Conservation (phyloP, 129 eudicot species). For the Ambrosia trifida region DNA sequence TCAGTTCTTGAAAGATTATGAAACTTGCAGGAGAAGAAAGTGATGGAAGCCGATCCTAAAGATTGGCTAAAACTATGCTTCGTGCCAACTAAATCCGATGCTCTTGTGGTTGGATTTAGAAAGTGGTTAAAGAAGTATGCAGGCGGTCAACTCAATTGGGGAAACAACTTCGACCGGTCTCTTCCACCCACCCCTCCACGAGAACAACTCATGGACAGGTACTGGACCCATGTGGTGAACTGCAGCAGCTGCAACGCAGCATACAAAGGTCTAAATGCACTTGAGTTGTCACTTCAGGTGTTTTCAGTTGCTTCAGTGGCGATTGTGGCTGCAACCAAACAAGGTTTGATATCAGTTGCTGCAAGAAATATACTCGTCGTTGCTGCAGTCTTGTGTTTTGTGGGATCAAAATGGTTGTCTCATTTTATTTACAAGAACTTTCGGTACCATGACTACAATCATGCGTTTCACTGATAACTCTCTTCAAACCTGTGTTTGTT, state of each 20-base stretch:
- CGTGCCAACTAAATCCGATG: conserved; percentile 85
- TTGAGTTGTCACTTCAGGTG: conserved; percentile 56
- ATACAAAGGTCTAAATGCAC: conserved; percentile 51
- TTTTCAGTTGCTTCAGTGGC: conserved; percentile 57
- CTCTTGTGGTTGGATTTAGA: conserved; percentile 63
- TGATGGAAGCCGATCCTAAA: conserved; percentile 51
- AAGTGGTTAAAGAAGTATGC: conserved; percentile 78
- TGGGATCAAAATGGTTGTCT: conserved; percentile 78
- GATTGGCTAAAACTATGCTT: conserved; percentile 80
- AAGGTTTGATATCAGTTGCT: conserved; percentile 39
- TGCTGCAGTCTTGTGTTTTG: conserved; percentile 58
- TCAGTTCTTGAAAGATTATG: conserved; percentile 15
- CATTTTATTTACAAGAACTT: conserved; percentile 75
- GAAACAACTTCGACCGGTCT: conserved; percentile 42
- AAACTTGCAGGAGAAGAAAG: conserved; percentile 62
- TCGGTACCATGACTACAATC: conserved; percentile 74
- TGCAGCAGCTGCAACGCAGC: conserved; percentile 76
- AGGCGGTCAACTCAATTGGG: conserved; percentile 64
- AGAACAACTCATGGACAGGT: conserved; percentile 82
- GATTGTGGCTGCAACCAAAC: conserved; percentile 64
- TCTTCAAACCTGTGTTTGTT: neutral
- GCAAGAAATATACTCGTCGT: conserved; percentile 46
- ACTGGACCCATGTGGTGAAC: conserved; percentile 70
- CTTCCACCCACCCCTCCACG: conserved; percentile 81
- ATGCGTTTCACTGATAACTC: conserved; percentile 42